Percentiles rank a stretch among this genome's conserved stretches.
Conservation (phyloP, 2,329 filamentous ascomycete species). For the Pseudocercospora eumusae region DNA sequence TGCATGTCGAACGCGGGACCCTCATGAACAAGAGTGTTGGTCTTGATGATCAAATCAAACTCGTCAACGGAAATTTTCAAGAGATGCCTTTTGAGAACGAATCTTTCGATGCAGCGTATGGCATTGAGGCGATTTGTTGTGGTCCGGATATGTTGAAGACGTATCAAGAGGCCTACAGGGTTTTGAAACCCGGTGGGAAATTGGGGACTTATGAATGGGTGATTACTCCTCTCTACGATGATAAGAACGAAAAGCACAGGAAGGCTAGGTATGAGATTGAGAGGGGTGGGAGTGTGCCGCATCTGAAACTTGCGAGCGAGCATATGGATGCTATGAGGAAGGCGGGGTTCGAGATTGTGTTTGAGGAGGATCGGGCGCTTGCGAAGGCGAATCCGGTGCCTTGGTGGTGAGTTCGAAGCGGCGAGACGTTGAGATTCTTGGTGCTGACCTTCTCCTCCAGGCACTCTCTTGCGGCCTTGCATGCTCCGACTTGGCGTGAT, state of each 20-base stretch:
- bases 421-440: constrained; percentile 13
- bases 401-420: constrained; percentile 26
- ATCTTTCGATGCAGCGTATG: constrained; percentile 38
- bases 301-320: constrained; percentile 29
- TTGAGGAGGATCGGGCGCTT: constrained; percentile 35
- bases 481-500: constrained; percentile 1
- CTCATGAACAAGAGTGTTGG: constrained; percentile 76
- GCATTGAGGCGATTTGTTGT: constrained; percentile 39
- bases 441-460: background rate
- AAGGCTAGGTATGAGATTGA: constrained; percentile 36
- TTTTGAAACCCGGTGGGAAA: constrained; percentile 36
- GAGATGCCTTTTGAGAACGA: constrained; percentile 32
- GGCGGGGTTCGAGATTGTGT: constrained; percentile 34
- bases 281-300: constrained; percentile 35
- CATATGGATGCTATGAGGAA: constrained; percentile 29
- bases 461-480: constrained; percentile 3
- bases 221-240: constrained; percentile 36
- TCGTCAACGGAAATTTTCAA: constrained; percentile 68
- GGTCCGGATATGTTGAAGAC: constrained; percentile 33
- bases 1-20: constrained; percentile 35
- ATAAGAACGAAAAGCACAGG: constrained; percentile 29
- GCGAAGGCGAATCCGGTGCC: constrained; percentile 22
- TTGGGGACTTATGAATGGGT: constrained; percentile 39
- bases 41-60: constrained; percentile 72
- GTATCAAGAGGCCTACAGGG: constrained; percentile 35